Evolutionary conservation across 192 early-diverging fungal species (phyloP).

Genomic region (Coemansia sp.): DNA sequence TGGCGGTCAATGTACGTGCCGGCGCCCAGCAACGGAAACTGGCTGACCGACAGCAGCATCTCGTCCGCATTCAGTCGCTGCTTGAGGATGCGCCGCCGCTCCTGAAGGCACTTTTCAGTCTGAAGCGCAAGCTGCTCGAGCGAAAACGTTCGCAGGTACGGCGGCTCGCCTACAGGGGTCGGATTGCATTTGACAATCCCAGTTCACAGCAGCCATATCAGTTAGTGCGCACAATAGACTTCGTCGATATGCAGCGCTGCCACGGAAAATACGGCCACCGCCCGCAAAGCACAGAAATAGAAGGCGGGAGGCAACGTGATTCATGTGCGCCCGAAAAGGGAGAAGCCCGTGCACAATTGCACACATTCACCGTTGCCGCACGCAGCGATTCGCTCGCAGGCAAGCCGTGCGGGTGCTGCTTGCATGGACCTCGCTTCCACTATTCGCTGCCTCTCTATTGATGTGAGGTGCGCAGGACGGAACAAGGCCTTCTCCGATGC

Average conservation of each 20-base stretch:
- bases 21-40: conserved; percentile 85
- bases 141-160: conserved; percentile 28
- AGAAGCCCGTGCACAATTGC: not conserved
- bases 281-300: too few species aligned
- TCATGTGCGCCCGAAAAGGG: not conserved
- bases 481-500: not conserved
- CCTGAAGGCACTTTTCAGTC: conserved; percentile 13
- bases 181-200: not conserved
- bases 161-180: conserved; percentile 47
- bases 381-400: not conserved
- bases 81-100: conserved; percentile 65
- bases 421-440: too few species aligned
- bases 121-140: conserved; percentile 34
- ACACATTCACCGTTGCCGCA: not conserved
- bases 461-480: not conserved
- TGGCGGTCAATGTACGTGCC: conserved; percentile 66
- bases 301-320: too few species aligned
- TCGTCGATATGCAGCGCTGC: too few species aligned
- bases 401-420: too few species aligned
- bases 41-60: conserved; percentile 75
- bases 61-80: conserved; percentile 67
- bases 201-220: too few species aligned
- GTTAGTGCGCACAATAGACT: too few species aligned
- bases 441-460: conserved; percentile 2
- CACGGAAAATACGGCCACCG: too few species aligned